Evolutionary conservation across 306 rosid genomes (phyloP), one percentile per base, ranked within the genome.

Genomic region (Inga oerstediana): DNA sequence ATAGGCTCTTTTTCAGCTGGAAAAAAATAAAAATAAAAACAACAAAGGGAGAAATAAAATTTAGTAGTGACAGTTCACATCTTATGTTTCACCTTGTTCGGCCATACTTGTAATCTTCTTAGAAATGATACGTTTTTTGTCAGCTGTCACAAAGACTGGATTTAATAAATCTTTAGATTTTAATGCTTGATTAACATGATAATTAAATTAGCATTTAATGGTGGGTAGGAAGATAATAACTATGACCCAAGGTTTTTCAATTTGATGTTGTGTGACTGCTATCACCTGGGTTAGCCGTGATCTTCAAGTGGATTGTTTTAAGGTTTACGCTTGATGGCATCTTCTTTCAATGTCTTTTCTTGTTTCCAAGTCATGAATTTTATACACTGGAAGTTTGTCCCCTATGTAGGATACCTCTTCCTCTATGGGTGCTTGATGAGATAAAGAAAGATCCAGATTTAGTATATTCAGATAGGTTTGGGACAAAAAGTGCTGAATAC

Each of bases 341-440:
- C 62, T 77, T 52, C 56, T 83, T 88, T 84, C 45, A 51, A 82
- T 82, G 77, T 67, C 77, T 74, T 48, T 81, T 66, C 83, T 84
- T 79, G 71, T 77, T 77, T 83, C 80, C 84, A 83, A 82, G 84
- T 80, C 80, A 77, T 66, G 72, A 67, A 81, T 83, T 85, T 80
- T 85, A 82, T 52, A 71, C 82, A 81, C 83, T 85, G 87, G 88
- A 81, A 74, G 84, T 77, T 88, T 79, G 83, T 85, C 76, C 85
- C 77, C 79, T 83, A 85, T 86, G 82, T 82, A 94, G 97, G 97
- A 93, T 94, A 85, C 88, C 97, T 54, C 97, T 94, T 89, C 98
- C 97, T 80, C 86, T 61, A 27, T 94, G 98, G 98, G 97, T 93
- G 79, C 90, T 88, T 72, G 89, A 93, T 59, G 98, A 90, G 90